Evolutionary conservation across 148 eudicot species (phyloP).

Genomic region (Simmondsia chinensis): DNA sequence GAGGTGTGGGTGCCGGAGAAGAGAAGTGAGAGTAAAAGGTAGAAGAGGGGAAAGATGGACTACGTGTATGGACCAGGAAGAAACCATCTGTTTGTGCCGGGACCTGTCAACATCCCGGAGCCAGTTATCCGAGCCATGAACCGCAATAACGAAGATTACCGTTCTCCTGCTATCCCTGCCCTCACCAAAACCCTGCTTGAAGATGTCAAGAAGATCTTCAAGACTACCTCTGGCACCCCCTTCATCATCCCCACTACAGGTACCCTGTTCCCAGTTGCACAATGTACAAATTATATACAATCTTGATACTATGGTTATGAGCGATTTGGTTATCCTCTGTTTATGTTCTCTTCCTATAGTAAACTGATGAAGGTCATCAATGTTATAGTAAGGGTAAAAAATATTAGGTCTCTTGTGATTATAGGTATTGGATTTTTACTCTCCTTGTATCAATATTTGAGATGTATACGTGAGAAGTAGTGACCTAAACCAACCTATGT

Average conservation of each 20-base stretch:
- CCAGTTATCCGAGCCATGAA: conserved; percentile 90
- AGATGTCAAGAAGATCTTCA: conserved; percentile 97
- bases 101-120: conserved; percentile 96
- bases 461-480: too few relatives aligned
- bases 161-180: conserved; percentile 96
- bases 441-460: too few relatives aligned
- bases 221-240: conserved; percentile 83
- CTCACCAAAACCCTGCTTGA: conserved; percentile 66
- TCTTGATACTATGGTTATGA: too few relatives aligned
- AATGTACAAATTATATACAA: too few relatives aligned
- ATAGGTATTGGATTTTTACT: too few relatives aligned
- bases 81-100: conserved; percentile 96
- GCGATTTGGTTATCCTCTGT: too few relatives aligned
- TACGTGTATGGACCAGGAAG: conserved; percentile 72
- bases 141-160: conserved; percentile 96
- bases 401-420: too few relatives aligned
- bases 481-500: too few relatives aligned
- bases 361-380: too few relatives aligned
- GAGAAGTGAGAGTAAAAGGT: not conserved
- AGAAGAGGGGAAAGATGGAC: conserved; percentile 59
- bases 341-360: too few relatives aligned
- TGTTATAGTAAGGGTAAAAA: too few relatives aligned
- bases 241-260: conserved; percentile 95
- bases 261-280: conserved; percentile 3
- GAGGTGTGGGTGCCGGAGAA: too few relatives aligned